Evolutionary conservation across 805 yeast genomes (phyloP), one percentile per base, ranked within the genome.

Genomic region (Ogataea nitratoaversa): DNA sequence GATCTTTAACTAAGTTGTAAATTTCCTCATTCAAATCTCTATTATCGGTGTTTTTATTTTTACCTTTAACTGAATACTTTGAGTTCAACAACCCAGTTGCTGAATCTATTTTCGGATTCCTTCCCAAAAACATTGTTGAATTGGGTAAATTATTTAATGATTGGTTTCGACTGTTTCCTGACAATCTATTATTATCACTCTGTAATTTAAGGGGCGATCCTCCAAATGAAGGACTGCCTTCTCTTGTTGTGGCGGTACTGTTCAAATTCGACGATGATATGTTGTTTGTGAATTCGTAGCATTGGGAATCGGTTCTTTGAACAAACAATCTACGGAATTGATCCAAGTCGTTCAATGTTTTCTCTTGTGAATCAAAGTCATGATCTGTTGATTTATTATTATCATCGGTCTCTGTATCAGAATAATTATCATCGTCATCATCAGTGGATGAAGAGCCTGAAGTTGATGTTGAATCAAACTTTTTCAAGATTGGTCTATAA

Each of bases 231-330:
- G 31, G 31, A 16, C 31, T 29, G 5, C 19, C 31, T 29, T 29
- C 31, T 14, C 31, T 29, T n/a, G 31, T 29, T 14, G 17, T 5
- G 8, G 18, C 31, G 8, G 16, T 14, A 16, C 31, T 29, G 11
- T 29, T 29, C 9, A 29, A 5, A 14, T 29, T 29, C 4, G 31
- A 29, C 7, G 31, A 29, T 5, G 25, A 32, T 19, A 30, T 6
- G 17, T 19, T 18, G 13, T 37, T 38, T n/a, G 43, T 27, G 37
- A 60, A 60, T 41, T 60, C 65, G 44, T 56, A 60, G 11, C 59
- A 53, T 36, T 60, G 61, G 1, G 65, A 59, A 37, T 59, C 63
- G 4, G 59, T 51, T 30, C 62, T 45, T n/a, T 44, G 44, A 34
- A 51, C 33, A 12, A 45, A 47, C 31, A 38, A 29, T 34, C 39